Evolutionary conservation across 1,139 yeast genomes (phyloP).

Genomic region (Yamadazyma dendronema): DNA sequence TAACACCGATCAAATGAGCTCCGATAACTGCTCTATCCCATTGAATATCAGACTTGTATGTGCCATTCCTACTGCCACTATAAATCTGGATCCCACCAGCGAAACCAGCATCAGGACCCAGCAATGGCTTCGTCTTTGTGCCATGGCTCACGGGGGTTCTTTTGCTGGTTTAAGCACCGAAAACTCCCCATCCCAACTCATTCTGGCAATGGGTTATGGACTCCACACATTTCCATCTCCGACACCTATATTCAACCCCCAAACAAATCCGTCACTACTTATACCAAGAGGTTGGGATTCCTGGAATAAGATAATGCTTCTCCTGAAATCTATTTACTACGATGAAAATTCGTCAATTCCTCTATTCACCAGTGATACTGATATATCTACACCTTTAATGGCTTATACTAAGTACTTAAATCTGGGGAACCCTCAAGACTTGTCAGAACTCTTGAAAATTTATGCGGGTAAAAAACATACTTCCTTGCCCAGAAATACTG

Average conservation of each 20-base stretch:
- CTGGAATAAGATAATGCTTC: constrained; percentile 45
- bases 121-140: constrained; percentile 48
- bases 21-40: background rate
- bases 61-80: constrained; percentile 3
- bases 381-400: background rate
- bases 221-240: background rate
- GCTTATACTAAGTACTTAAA: constrained; percentile 5
- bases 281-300: constrained; percentile 55
- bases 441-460: background rate
- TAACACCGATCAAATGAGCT: background rate
- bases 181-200: background rate
- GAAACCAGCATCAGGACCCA: constrained; percentile 36
- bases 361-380: constrained; percentile 5
- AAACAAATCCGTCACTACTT: constrained; percentile 20
- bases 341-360: constrained; percentile 7
- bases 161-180: background rate
- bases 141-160: background rate
- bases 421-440: background rate
- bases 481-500: background rate
- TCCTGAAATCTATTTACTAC: constrained; percentile 31
- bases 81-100: constrained; percentile 21
- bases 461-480: background rate
- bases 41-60: background rate
- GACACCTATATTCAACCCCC: background rate
- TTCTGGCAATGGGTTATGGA: background rate